Evolutionary conservation across 331 rosid genomes (phyloP).

Genomic region (Phaseolus coccineus): DNA sequence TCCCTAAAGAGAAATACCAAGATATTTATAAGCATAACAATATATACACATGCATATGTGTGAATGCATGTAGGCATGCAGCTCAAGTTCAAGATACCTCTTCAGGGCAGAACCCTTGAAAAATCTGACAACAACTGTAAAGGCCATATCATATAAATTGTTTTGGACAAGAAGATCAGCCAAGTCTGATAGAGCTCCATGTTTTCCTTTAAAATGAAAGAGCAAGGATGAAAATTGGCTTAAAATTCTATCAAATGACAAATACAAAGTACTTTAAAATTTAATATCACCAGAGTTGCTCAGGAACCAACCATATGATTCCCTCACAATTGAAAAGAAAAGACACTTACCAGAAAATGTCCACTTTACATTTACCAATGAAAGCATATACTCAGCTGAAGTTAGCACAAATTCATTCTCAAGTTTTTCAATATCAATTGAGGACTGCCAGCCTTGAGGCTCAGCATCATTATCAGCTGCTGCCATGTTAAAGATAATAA

Average conservation of each 20-base stretch:
- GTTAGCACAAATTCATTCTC: conserved; percentile 87
- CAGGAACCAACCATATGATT: conserved; percentile 16
- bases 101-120: conserved; percentile 81
- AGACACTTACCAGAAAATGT: conserved; percentile 68
- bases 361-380: conserved; percentile 73
- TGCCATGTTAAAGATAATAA: conserved; percentile 42
- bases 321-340: conserved; percentile 14
- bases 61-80: neutral
- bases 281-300: conserved; percentile 23
- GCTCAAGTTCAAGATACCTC: conserved; percentile 62
- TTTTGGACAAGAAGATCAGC: conserved; percentile 80
- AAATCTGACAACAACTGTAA: conserved; percentile 75
- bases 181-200: conserved; percentile 67
- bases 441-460: conserved; percentile 58
- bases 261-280: conserved; percentile 20
- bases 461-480: conserved; percentile 56
- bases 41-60: neutral
- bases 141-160: conserved; percentile 79
- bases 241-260: conserved; percentile 24
- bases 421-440: conserved; percentile 72
- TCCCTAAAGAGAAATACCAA: conserved; percentile 66
- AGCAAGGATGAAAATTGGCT: conserved; percentile 1
- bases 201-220: conserved; percentile 55
- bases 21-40: conserved; percentile 33
- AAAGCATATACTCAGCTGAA: conserved; percentile 86